Percentiles rank a stretch among this genome's conserved stretches.
Evolutionary conservation across 2,329 filamentous ascomycete genomes (phyloP).

Genomic region (Lachnellula subtilissima): DNA sequence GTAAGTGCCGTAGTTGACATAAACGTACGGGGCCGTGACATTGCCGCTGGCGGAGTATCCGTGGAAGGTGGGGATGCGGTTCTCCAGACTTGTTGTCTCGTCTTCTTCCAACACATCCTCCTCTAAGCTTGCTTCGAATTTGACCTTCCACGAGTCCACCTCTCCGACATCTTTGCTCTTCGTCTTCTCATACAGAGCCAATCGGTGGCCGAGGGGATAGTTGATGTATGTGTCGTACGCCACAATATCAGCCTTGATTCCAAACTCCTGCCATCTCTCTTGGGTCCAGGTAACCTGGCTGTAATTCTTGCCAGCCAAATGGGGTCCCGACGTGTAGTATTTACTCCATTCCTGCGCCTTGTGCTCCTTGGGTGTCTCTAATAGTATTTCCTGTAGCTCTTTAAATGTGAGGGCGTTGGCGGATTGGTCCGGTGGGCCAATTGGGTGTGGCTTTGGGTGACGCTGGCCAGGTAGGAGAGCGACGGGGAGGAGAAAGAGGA

Average conservation of each 20-base stretch:
- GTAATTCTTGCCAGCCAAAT: conserved; percentile 72
- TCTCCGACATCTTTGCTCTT: conserved; percentile 37
- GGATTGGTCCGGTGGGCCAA: conserved; percentile 5
- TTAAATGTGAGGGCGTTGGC: conserved; percentile 37
- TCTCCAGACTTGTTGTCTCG: conserved; percentile 64
- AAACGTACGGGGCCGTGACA: conserved; percentile 82
- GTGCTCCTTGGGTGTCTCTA: conserved; percentile 53
- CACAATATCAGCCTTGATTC: conserved; percentile 58
- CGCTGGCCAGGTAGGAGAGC: conserved; percentile 36
- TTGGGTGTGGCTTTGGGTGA: conserved; percentile 31
- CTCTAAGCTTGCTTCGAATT: conserved; percentile 74
- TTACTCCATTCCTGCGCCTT: conserved; percentile 66
- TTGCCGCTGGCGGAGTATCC: conserved; percentile 92
- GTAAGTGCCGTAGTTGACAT: conserved; percentile 86
- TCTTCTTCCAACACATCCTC: conserved; percentile 86
- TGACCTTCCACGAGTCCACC: conserved; percentile 53
- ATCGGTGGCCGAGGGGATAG: conserved; percentile 66
- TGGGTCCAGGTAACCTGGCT: conserved; percentile 69
- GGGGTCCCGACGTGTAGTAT: conserved; percentile 73
- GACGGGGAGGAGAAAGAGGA: conserved; percentile 44
- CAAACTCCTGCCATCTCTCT: conserved; percentile 68
- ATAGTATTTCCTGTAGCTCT: conserved; percentile 51
- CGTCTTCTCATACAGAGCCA: conserved; percentile 57
- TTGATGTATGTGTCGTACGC: conserved; percentile 76
- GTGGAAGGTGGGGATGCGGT: conserved; percentile 85